Evolutionary conservation across 1,284 basidiomycete genomes (phyloP).

Genomic region (Pyrrhoderma noxium): DNA sequence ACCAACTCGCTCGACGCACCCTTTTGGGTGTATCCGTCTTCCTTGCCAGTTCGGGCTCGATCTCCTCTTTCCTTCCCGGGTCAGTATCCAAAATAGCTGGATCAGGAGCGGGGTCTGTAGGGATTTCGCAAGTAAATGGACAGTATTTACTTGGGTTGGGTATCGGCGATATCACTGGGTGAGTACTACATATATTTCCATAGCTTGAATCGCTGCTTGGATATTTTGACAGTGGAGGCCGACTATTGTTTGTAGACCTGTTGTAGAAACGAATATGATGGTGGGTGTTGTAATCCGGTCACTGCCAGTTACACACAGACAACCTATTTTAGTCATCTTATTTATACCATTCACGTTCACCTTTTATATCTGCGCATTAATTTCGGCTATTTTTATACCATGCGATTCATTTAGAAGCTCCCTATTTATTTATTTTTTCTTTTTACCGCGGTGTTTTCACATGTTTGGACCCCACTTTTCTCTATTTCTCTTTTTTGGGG

Average conservation of each 20-base stretch:
- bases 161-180: constrained; percentile 75
- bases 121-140: constrained; percentile 1
- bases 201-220: too few species aligned
- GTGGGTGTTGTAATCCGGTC: constrained; percentile 29
- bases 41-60: not conserved
- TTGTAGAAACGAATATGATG: constrained; percentile 76
- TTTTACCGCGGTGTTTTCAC: too few species aligned
- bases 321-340: too few species aligned
- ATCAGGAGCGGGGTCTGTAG: not conserved
- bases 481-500: too few species aligned
- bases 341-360: too few species aligned
- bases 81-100: not conserved
- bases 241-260: constrained; percentile 38
- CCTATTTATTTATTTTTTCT: too few species aligned
- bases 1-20: not conserved
- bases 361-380: too few species aligned
- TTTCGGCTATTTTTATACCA: too few species aligned
- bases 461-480: too few species aligned
- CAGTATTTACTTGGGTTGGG: constrained; percentile 20
- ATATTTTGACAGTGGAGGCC: too few species aligned
- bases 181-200: constrained; percentile 23
- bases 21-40: not conserved
- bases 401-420: too few species aligned
- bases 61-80: not conserved
- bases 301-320: too few species aligned